phyloP scores from a whole-genome alignment of 345 rosid genomes.

The Acer saccharum region DNA sequence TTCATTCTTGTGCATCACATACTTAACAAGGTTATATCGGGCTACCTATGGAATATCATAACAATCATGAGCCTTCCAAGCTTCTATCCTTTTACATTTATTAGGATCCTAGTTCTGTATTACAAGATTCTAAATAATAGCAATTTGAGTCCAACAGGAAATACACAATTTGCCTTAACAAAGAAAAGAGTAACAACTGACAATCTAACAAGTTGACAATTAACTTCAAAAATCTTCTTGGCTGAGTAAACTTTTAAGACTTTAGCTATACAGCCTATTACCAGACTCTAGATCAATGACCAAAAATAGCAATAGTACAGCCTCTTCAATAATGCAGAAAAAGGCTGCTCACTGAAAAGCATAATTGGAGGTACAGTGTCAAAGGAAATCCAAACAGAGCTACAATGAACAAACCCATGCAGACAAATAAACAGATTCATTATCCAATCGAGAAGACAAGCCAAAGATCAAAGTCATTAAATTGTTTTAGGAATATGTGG shows the following conservation, averaged over 20 bases:
- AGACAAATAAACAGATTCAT: background rate
- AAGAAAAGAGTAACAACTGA: background rate
- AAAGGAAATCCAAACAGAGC: background rate
- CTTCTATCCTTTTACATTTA: background rate
- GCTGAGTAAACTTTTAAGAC: background rate
- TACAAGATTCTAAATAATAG: background rate
- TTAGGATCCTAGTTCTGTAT: background rate
- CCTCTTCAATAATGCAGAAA: background rate
- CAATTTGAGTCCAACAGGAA: background rate
- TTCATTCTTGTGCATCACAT: background rate
- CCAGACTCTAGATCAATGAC: background rate
- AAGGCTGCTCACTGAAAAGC: background rate
- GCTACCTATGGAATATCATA: background rate
- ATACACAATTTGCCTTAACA: background rate
- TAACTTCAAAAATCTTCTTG: background rate
- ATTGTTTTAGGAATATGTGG: slow-evolving; percentile 1
- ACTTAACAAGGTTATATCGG: background rate
- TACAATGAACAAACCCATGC: background rate
- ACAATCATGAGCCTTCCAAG: slow-evolving; percentile 3
- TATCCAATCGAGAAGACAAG: background rate
- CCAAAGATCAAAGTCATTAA: background rate
- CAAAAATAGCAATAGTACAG: background rate
- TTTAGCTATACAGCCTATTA: background rate
- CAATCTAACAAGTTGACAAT: background rate
- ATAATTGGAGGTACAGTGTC: background rate